Base-by-base conservation (phyloP, 257 asterid species). In the Primulina eburnea region DNA sequence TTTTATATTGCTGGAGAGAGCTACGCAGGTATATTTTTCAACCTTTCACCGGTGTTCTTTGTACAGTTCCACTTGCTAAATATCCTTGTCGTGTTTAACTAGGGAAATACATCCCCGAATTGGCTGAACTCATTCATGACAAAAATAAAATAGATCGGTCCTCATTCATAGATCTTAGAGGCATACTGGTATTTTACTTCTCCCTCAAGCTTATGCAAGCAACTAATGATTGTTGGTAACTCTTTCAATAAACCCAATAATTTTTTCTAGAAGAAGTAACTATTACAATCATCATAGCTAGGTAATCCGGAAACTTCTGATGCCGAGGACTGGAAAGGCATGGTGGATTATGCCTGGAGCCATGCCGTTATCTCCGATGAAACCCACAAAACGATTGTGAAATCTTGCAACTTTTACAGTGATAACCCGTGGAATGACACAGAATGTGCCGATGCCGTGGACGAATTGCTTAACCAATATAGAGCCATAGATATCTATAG, bases 321-420 rank as follows among this genome's bases (percentile, higher is more conserved):
- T 74, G 88, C 97, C 0, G 97, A 88, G 84, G 98, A 92, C 72
- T 88, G 95, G 98, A 87, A 81, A 70, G 98, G 98, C 2, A 74
- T 88, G 63, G 92, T 90, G 79, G 98, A 92, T 73, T 92, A 88
- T 63, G 98, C 97, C 14, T 92, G 98, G 97, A 92, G 96, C 86
- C 98, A 92, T 50, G 98, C 97, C 7, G 89, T 92, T n/a, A 82
- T 90, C 71, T 92, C 98, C 6, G 98, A 92, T 34, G 96, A 92
- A 82, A 92, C 96, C 62, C 87, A 92, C 81, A 81, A 84, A 69
- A 81, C 75, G 4, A 85, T 92, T 20, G 56, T 65, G 7, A 69
- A 78, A 69, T 80, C 92, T 1, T 92, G 98, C 43, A 87, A 92
- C 63, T 92, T 90, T 37, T 76, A 81, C 82, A 85, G 91, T 14